Conservation (phyloP, 2,329 filamentous ascomycete species). For the Hortaea werneckii region DNA sequence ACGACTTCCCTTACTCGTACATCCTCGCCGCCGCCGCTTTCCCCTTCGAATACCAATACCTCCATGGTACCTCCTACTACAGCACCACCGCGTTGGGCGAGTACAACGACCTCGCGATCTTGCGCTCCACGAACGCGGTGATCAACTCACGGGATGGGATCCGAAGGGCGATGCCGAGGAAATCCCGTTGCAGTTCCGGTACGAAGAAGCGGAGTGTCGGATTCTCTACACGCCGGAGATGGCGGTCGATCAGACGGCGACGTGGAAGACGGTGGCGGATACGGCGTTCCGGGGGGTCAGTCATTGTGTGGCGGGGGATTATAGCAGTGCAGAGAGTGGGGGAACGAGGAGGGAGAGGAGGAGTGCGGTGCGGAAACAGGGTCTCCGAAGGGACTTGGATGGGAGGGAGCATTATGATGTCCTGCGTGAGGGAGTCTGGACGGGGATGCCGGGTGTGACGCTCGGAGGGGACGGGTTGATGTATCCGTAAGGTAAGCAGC, state of each 20-base stretch:
- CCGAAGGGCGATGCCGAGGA: constrained; percentile 26
- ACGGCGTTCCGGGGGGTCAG: constrained; percentile 21
- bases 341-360: constrained; percentile 4
- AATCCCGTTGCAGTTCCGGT: constrained; percentile 40
- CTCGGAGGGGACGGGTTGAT: constrained; percentile 12
- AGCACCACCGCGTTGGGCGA: constrained; percentile 17
- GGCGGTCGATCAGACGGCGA: constrained; percentile 35
- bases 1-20: constrained; percentile 17
- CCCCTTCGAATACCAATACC: constrained; percentile 15
- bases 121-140: constrained; percentile 13
- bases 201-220: constrained; percentile 41
- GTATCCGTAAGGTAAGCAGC: background rate
- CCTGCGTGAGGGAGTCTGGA: constrained; percentile 13
- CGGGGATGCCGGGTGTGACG: constrained; percentile 10
- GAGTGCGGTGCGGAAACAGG: constrained; percentile 5
- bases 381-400: constrained; percentile 13
- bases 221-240: constrained; percentile 44
- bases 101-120: constrained; percentile 18
- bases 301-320: constrained; percentile 23
- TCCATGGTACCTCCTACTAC: constrained; percentile 18
- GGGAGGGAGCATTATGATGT: constrained; percentile 9
- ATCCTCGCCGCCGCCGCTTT: constrained; percentile 12
- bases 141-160: constrained; percentile 25
- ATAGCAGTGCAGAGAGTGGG: background rate
- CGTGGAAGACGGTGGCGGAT: constrained; percentile 36